Conservation (phyloP, 2,329 filamentous ascomycete genomes). For the Penicillium fuscoglaucum region DNA sequence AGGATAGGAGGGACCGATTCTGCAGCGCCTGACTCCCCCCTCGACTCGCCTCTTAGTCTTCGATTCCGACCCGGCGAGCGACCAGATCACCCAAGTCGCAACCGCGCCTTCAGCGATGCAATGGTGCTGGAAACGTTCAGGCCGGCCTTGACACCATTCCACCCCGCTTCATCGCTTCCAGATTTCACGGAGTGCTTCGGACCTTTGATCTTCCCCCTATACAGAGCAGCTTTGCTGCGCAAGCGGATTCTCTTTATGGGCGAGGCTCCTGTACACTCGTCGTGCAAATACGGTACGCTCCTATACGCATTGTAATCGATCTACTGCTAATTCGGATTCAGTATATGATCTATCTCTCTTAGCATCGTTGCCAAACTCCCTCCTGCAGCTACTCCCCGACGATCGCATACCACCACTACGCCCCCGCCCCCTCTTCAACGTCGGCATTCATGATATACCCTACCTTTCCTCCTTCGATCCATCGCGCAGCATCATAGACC, state of each 20-base stretch:
- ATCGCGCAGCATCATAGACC: slow-evolving; percentile 38
- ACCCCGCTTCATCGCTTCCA: slow-evolving; percentile 82
- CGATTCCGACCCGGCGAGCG: slow-evolving; percentile 56
- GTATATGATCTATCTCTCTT: slow-evolving; percentile 95
- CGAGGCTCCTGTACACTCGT: slow-evolving; percentile 78
- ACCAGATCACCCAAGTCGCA: slow-evolving; percentile 32
- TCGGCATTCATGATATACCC: slow-evolving; percentile 91
- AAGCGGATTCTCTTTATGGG: slow-evolving; percentile 87
- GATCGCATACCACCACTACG: slow-evolving; percentile 62
- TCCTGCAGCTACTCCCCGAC: slow-evolving; percentile 67
- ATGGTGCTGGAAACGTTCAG: slow-evolving; percentile 42
- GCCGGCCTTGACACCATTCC: slow-evolving; percentile 70
- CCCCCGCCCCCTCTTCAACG: slow-evolving; percentile 81
- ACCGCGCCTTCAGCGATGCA: slow-evolving; percentile 45
- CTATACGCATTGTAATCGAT: neutral
- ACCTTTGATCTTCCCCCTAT: slow-evolving; percentile 86
- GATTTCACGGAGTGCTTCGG: slow-evolving; percentile 80
- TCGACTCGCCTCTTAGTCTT: slow-evolving; percentile 54
- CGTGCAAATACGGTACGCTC: slow-evolving; percentile 80
- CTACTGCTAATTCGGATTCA: slow-evolving; percentile 41
- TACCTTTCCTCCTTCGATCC: slow-evolving; percentile 67
- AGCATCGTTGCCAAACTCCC: slow-evolving; percentile 77
- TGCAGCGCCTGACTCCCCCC: slow-evolving; percentile 48
- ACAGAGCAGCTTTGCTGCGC: slow-evolving; percentile 79
- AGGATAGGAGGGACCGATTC: slow-evolving; percentile 41